Conservation (phyloP, 1,284 basidiomycete species). For the Sphaerobolus stellatus region DNA sequence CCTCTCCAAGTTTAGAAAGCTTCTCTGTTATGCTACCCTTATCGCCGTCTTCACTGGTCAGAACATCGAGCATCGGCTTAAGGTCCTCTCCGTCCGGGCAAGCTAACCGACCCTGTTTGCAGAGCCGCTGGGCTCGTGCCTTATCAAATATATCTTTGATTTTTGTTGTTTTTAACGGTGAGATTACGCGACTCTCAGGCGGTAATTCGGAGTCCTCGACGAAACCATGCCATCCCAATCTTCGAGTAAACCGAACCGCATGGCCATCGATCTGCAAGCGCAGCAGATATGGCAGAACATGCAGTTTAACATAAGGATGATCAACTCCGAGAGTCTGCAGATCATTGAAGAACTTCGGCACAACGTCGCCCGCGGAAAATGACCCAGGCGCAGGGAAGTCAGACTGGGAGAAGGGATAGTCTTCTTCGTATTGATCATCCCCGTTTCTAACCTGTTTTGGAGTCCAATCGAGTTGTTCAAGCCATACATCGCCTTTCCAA, state of each 20-base stretch:
- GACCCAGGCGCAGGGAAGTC: constrained; percentile 1
- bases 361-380: constrained; percentile 10
- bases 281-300: constrained; percentile 33
- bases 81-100: background rate
- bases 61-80: background rate
- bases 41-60: background rate
- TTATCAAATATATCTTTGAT: constrained; percentile 2
- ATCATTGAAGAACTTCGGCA: constrained; percentile 10
- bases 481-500: constrained; percentile 84
- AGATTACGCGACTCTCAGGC: background rate
- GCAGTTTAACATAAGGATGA: constrained; percentile 15
- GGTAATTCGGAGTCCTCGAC: constrained; percentile 16
- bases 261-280: constrained; percentile 31
- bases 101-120: background rate
- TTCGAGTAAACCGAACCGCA: constrained; percentile 31
- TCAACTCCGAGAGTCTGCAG: constrained; percentile 6
- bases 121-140: background rate
- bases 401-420: background rate
- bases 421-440: background rate
- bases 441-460: constrained; percentile 55
- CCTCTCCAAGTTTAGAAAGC: background rate
- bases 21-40: too few species aligned
- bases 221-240: constrained; percentile 38
- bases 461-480: constrained; percentile 93
- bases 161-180: background rate